Evolutionary conservation across 208 protist species (phyloP), one percentile per base, ranked within the genome.

Genomic region (Angomonas ambiguus): DNA sequence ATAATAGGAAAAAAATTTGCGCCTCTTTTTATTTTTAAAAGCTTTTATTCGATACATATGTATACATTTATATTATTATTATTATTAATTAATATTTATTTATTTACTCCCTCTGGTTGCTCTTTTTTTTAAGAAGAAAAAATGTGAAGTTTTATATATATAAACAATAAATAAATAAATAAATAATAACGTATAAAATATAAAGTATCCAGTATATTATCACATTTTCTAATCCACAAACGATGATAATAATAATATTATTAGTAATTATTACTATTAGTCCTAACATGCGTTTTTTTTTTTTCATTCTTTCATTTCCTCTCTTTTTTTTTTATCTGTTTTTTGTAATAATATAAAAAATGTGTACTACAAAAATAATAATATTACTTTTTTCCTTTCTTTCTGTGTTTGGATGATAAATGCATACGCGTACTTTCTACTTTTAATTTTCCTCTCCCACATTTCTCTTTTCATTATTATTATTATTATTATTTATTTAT

Each of bases 401-500:
- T 62, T 18, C n/a, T n/a, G n/a, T n/a, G n/a, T n/a, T n/a, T n/a
- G n/a, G n/a, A n/a, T n/a, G n/a, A n/a, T n/a, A n/a, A n/a, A n/a
- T n/a, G n/a, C n/a, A n/a, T n/a, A n/a, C n/a, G n/a, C n/a, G n/a
- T n/a, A n/a, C n/a, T n/a, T n/a, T n/a, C n/a, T n/a, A n/a, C 28
- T 58, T 13, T 60, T 24, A 71, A 1, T 51, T 2, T 71, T 16
- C 56, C 8, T 13, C 28, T 56, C 30, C 67, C 0, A 62, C 11
- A 65, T 20, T 60, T n/a, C 30, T 61, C 59, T n/a, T 22, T 38
- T 51, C 41, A 32, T 22, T 67, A 34, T 69, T 61, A 55, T 57
- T 68, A 42, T 56, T 48, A 38, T 28, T 49, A 34, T 28, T 31
- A 22, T 56, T 56, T 56, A 28, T 55, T 13, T 33, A 63, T 67